Base-by-base conservation (phyloP, 495 filamentous ascomycete genomes). In the Penicillium daleae region DNA sequence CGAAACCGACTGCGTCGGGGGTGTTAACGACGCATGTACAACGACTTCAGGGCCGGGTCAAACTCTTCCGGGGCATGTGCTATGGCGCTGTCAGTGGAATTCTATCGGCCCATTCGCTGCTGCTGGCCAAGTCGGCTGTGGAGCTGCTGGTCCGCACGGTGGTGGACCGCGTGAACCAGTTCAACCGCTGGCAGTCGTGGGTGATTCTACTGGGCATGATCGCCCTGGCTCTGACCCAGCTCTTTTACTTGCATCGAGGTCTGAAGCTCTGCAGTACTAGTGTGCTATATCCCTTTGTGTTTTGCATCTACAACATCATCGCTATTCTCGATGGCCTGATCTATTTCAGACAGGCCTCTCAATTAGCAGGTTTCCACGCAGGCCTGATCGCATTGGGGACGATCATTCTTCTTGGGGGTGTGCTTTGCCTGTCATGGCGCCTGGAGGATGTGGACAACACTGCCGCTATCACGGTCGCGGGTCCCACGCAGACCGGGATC, bases 231-330 rank as follows among this genome's bases (percentile, higher is more conserved):
- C 85, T 99, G 39, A 88, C 89, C 32, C 95, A 99, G 76, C 82
- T 99, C 17, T 99, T 96, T 78, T 98, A 93, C 71, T 86, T 99
- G 35, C 94, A 99, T 74, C 85, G 90, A 21, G 95, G 95, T 55
- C 82, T 99, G 60, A 97, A 96, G 71, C 82, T 98, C 42, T 92
- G 94, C 74, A 97, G 92, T 56, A 98, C 95, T 19, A 97, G 92
- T 76, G 87, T 99, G 54, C 85, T 99, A 66, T 99, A 99, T 78
- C 95, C 95, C 6, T 90, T 98, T 68, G 92, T 97, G 37, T 99
- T 99, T 78, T 99, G 95, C 85, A 88, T 97, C 64, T 99, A 98
- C 81, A 99, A 99, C 82, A 97, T 99, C 66, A 94, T 97, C 64
- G 96, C 95, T 61, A 99, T 98, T 65, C 80, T 98, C 62, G 96